These are phyloP conservation scores for Penicillium nordicum DNA, from an alignment of 2,329 filamentous ascomycete species.

Conservation along the genomic window DNA sequence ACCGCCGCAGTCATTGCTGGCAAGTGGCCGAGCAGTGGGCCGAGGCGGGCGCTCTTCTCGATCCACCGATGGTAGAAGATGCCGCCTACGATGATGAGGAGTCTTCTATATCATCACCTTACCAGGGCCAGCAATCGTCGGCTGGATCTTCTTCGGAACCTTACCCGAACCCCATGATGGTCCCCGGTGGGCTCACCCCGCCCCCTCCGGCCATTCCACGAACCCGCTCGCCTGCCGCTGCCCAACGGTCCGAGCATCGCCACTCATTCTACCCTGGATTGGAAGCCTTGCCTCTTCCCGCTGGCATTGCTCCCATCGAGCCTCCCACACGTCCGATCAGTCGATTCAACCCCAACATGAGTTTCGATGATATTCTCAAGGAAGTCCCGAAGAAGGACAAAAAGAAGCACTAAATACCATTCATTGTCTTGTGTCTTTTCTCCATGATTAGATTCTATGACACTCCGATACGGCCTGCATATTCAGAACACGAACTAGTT, in stretches of 20 bases:
- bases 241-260: slow-evolving; percentile 37
- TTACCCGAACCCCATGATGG: slow-evolving; percentile 33
- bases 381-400: slow-evolving; percentile 39
- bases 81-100: slow-evolving; percentile 36
- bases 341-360: slow-evolving; percentile 47
- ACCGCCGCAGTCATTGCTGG: slow-evolving; percentile 68
- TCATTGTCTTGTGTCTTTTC: slow-evolving; percentile 4
- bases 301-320: slow-evolving; percentile 42
- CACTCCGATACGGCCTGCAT: neutral
- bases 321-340: slow-evolving; percentile 39
- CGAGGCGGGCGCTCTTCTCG: slow-evolving; percentile 38
- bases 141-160: slow-evolving; percentile 36
- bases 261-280: slow-evolving; percentile 45
- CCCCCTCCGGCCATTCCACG: slow-evolving; percentile 37
- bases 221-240: slow-evolving; percentile 30
- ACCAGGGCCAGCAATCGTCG: slow-evolving; percentile 38
- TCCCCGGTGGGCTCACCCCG: slow-evolving; percentile 32
- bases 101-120: slow-evolving; percentile 39
- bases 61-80: slow-evolving; percentile 33
- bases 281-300: slow-evolving; percentile 44
- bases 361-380: slow-evolving; percentile 48
- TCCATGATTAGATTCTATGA: slow-evolving; percentile 7
- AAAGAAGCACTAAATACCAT: slow-evolving; percentile 28
- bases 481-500: neutral
- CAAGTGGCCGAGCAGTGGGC: slow-evolving; percentile 61